These are phyloP conservation scores for Mycena galericulata DNA, from an alignment of 768 basidiomycete species.

Conservation along the genomic window DNA sequence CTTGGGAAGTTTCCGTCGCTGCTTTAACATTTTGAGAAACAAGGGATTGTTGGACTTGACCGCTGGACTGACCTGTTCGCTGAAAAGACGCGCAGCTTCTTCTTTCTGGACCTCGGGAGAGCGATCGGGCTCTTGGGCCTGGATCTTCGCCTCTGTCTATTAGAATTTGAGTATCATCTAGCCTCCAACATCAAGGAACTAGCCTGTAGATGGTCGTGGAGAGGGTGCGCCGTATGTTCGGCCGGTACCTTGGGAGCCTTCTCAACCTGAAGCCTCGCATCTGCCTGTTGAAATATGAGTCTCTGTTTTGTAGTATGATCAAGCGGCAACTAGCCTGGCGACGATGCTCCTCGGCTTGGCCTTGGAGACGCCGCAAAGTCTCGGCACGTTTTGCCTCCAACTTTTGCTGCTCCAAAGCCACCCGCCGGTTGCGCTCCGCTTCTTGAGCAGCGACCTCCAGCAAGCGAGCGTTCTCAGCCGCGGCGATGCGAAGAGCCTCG, in stretches of 20 bases:
- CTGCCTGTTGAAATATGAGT: no score
- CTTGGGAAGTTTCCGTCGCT: constrained; percentile 19
- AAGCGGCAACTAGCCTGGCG: constrained; percentile 33
- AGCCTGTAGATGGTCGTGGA: no score
- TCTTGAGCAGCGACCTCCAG: constrained; percentile 14
- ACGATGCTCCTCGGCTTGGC: constrained; percentile 41
- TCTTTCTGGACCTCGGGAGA: background rate
- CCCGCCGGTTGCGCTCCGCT: constrained; percentile 12
- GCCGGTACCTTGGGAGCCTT: no score
- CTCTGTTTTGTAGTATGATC: no score
- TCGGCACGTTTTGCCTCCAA: constrained; percentile 38
- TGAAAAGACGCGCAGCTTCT: background rate
- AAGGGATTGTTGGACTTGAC: no score
- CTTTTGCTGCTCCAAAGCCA: constrained; percentile 15
- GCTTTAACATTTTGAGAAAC: background rate
- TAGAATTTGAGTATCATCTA: background rate
- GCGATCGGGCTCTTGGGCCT: background rate
- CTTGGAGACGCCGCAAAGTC: constrained; percentile 38
- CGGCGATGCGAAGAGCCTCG: constrained; percentile 14
- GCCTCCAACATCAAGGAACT: background rate
- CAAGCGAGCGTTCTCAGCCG: constrained; percentile 17
- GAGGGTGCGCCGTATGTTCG: no score
- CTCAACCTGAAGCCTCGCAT: no score
- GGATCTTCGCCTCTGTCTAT: constrained; percentile 24
- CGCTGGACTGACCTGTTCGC: constrained; percentile 1